Conservation (phyloP, 768 basidiomycete genomes). For the Lyophyllum semitale region DNA sequence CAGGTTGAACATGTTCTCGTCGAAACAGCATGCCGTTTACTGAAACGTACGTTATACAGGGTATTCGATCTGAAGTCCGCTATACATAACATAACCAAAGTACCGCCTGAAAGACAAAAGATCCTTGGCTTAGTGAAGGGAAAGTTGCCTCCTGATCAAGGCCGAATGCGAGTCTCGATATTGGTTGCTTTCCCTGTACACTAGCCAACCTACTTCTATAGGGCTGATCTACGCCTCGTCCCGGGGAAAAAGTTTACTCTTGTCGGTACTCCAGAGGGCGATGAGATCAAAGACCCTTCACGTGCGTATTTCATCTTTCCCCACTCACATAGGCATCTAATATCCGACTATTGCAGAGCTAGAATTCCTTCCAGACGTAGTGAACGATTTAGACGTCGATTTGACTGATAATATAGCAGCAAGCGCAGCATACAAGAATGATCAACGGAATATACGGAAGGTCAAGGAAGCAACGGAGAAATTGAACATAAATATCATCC, state of each 20-base stretch:
- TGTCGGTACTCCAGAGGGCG: constrained; percentile 82
- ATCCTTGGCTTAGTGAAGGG: constrained; percentile 84
- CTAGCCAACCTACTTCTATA: constrained; percentile 24
- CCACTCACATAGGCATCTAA: not conserved
- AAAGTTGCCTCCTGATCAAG: constrained; percentile 77
- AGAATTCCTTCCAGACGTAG: constrained; percentile 64
- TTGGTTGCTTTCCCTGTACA: not conserved
- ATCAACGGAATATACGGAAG: constrained; percentile 81
- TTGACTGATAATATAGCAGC: constrained; percentile 63
- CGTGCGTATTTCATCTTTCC: constrained; percentile 34
- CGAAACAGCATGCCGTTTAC: not conserved
- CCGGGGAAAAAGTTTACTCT: constrained; percentile 79
- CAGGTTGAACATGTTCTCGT: constrained; percentile 45
- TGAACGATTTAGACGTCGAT: constrained; percentile 85
- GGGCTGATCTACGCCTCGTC: constrained; percentile 58
- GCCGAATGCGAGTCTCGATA: constrained; percentile 46
- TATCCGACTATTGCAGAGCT: constrained; percentile 44
- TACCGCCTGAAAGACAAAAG: constrained; percentile 86
- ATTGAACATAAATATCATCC: constrained; percentile 69
- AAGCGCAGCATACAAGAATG: constrained; percentile 65
- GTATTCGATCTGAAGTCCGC: constrained; percentile 78
- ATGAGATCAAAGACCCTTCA: constrained; percentile 82
- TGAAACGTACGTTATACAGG: constrained; percentile 37
- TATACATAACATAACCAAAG: constrained; percentile 69
- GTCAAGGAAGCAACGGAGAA: constrained; percentile 71